These are phyloP conservation scores for Macroventuria anomochaeta DNA, from an alignment of 2,329 filamentous ascomycete genomes.

Conservation along the genomic window DNA sequence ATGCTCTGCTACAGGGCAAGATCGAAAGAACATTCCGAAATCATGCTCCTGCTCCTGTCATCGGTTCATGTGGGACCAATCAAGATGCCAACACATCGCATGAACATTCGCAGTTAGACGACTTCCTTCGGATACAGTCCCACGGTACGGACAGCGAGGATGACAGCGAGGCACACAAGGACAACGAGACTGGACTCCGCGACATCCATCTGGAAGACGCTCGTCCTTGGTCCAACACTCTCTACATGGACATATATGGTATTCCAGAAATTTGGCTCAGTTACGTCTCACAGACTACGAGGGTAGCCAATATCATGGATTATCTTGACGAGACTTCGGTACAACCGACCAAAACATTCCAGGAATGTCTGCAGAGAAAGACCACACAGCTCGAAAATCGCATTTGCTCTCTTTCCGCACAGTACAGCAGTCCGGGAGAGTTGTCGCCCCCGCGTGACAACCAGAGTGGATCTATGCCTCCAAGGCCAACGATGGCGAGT, in stretches of 20 bases:
- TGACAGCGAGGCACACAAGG: slow-evolving; percentile 50
- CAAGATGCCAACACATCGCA: slow-evolving; percentile 22
- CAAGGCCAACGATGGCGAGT: slow-evolving; percentile 3
- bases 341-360: slow-evolving; percentile 19
- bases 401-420: slow-evolving; percentile 22
- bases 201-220: slow-evolving; percentile 48
- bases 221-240: slow-evolving; percentile 37
- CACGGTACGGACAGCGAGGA: slow-evolving; percentile 47
- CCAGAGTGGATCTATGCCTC: not conserved
- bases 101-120: slow-evolving; percentile 45
- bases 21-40: slow-evolving; percentile 15
- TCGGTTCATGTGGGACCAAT: slow-evolving; percentile 6
- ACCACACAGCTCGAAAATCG: slow-evolving; percentile 22
- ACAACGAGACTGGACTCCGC: slow-evolving; percentile 37
- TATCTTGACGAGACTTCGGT: slow-evolving; percentile 16
- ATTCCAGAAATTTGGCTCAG: slow-evolving; percentile 55
- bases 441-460: not conserved
- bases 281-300: slow-evolving; percentile 53
- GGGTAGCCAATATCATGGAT: slow-evolving; percentile 49
- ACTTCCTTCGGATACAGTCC: slow-evolving; percentile 49
- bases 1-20: slow-evolving; percentile 10
- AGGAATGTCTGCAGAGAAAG: slow-evolving; percentile 22
- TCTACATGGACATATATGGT: slow-evolving; percentile 52
- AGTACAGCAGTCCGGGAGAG: slow-evolving; percentile 8
- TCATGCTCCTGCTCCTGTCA: slow-evolving; percentile 7